A percentile compares a stretch with the other conserved stretches of the same genome.
phyloP scores from a whole-genome alignment of 2,329 filamentous ascomycete genomes.

The Raffaelea deltoideospora region DNA sequence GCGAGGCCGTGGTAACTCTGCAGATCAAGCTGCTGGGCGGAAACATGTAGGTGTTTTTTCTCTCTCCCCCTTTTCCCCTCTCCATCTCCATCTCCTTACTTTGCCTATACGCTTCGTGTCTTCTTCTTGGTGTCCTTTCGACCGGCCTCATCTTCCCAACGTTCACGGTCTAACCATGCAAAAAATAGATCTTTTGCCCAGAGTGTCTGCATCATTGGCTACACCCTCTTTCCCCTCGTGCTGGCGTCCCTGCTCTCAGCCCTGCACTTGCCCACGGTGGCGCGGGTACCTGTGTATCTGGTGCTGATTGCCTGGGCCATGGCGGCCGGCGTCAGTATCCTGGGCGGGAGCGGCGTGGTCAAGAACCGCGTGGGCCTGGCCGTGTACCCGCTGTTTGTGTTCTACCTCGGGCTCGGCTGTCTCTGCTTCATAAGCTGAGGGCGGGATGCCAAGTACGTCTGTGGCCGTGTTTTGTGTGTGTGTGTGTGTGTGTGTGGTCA shows the following conservation, averaged over 20 bases:
- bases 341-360: constrained; percentile 88
- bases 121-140: neutral
- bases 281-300: constrained; percentile 79
- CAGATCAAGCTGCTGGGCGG: constrained; percentile 95
- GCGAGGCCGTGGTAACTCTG: constrained; percentile 89
- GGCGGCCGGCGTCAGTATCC: constrained; percentile 87
- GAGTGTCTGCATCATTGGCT: constrained; percentile 94
- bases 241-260: constrained; percentile 84
- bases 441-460: too few relatives aligned
- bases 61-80: neutral
- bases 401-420: constrained; percentile 85
- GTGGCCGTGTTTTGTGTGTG: too few relatives aligned
- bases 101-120: too few relatives aligned
- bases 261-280: constrained; percentile 60
- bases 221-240: constrained; percentile 92
- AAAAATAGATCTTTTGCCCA: constrained; percentile 85
- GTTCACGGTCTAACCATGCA: constrained; percentile 12
- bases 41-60: constrained; percentile 60
- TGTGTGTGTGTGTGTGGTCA: too few relatives aligned
- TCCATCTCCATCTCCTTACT: neutral
- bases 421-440: constrained; percentile 87
- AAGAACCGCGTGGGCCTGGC: constrained; percentile 89
- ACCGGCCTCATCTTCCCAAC: too few relatives aligned
- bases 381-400: constrained; percentile 88
- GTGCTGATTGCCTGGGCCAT: constrained; percentile 84